Conservation (phyloP, 306 rosid species). For the Prunus dulcis region DNA sequence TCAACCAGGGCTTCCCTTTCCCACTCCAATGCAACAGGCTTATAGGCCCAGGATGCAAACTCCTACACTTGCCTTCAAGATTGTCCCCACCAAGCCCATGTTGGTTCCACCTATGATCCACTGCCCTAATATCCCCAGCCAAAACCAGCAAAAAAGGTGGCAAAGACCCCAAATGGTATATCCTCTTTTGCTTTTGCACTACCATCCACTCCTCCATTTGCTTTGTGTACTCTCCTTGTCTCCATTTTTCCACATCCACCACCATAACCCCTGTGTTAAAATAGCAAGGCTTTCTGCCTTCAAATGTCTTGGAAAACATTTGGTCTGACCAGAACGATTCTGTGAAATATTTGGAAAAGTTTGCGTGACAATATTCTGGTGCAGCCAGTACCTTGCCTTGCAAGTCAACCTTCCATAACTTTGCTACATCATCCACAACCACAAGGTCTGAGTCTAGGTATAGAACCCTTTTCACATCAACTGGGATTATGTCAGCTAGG, state of each 20-base stretch:
- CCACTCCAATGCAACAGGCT: slow-evolving; percentile 94
- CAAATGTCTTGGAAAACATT: slow-evolving; percentile 32
- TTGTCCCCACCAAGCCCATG: slow-evolving; percentile 91
- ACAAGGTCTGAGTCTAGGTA: slow-evolving; percentile 80
- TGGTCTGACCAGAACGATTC: slow-evolving; percentile 57
- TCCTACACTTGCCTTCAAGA: slow-evolving; percentile 71
- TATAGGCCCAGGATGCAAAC: slow-evolving; percentile 76
- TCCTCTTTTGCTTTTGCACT: slow-evolving; percentile 76
- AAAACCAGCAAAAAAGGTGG: slow-evolving; percentile 80
- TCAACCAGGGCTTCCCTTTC: slow-evolving; percentile 91
- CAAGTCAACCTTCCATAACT: slow-evolving; percentile 75
- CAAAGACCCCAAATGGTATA: slow-evolving; percentile 74
- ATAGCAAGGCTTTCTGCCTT: slow-evolving; percentile 63
- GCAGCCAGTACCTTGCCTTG: slow-evolving; percentile 75
- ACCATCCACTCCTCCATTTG: slow-evolving; percentile 78
- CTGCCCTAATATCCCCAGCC: slow-evolving; percentile 66
- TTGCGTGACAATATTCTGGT: slow-evolving; percentile 79
- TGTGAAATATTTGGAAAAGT: slow-evolving; percentile 66
- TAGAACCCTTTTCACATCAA: slow-evolving; percentile 57
- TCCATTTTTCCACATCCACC: slow-evolving; percentile 68
- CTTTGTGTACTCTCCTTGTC: slow-evolving; percentile 49
- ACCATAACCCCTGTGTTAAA: slow-evolving; percentile 93
- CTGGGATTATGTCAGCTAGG: slow-evolving; percentile 60
- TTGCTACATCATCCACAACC: slow-evolving; percentile 68
- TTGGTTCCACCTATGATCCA: slow-evolving; percentile 87